Conservation (phyloP, 192 early-diverging fungal genomes). For the Rhizophagus prolifer region DNA sequence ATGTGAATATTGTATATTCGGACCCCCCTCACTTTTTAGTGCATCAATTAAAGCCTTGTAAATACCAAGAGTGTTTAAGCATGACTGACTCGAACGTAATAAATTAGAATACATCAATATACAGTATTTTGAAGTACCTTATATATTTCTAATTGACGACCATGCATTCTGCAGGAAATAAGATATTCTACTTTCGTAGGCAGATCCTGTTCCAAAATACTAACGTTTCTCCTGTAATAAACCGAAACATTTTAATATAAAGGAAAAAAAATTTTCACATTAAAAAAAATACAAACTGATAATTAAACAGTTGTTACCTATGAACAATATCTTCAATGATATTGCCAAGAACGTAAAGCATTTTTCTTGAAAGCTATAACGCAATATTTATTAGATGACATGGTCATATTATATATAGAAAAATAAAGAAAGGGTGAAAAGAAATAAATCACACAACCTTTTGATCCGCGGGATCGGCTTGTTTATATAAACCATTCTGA, state of each 20-base stretch:
- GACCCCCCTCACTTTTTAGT: constrained; percentile 1
- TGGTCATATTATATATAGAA: not conserved
- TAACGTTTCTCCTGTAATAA: constrained; percentile 45
- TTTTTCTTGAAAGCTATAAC: not conserved
- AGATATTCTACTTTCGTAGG: constrained; percentile 72
- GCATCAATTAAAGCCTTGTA: constrained; percentile 19
- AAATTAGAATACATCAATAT: not conserved
- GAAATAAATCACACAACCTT: constrained; percentile 17
- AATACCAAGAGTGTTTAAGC: not conserved
- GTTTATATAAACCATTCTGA: constrained; percentile 54
- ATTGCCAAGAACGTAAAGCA: constrained; percentile 21
- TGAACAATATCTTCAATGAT: constrained; percentile 32
- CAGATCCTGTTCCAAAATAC: constrained; percentile 54
- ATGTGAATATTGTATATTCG: not conserved
- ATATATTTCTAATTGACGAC: constrained; percentile 60
- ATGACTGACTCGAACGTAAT: not conserved
- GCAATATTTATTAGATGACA: not conserved
- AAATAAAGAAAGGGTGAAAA: not conserved
- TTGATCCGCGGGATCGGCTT: constrained; percentile 39
- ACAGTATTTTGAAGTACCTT: constrained; percentile 28
- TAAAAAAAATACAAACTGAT: not conserved
- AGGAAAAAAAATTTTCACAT: no score
- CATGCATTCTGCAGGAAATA: constrained; percentile 61
- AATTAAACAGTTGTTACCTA: not conserved
- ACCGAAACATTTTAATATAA: no score